Percentiles rank a stretch among this genome's conserved stretches.
Conservation (phyloP, 2,329 filamentous ascomycete genomes). For the Pyrenophora teres region DNA sequence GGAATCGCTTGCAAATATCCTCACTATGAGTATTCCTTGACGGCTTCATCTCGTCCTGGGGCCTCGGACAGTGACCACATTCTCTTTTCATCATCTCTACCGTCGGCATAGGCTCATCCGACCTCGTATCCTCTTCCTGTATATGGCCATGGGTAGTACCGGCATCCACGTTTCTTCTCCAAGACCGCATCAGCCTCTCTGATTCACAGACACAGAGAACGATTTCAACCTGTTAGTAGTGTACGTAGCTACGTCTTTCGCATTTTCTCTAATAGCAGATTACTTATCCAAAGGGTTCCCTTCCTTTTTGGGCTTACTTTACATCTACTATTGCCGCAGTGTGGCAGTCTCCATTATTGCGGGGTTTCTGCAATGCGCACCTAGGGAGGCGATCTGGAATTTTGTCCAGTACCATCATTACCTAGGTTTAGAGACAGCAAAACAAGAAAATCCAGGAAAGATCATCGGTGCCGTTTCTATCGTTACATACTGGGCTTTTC, state of each 20-base stretch:
- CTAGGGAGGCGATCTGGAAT: too few relatives aligned
- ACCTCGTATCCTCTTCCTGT: conserved; percentile 60
- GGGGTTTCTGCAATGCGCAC: too few relatives aligned
- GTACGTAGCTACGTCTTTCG: conserved; percentile 59
- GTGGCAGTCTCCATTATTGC: conserved; percentile 52
- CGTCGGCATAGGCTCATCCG: conserved; percentile 61
- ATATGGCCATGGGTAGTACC: conserved; percentile 61
- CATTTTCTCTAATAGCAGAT: conserved; percentile 59
- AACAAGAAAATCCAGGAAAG: too few relatives aligned
- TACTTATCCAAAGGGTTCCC: conserved; percentile 61
- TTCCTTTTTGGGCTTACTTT: conserved; percentile 62
- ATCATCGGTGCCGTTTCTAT: too few relatives aligned
- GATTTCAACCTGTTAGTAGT: conserved; percentile 59
- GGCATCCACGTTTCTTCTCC: conserved; percentile 62
- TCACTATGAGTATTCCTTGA: background rate
- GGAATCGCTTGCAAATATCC: too few relatives aligned
- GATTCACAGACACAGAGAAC: conserved; percentile 56
- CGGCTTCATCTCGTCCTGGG: conserved; percentile 18
- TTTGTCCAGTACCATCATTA: too few relatives aligned
- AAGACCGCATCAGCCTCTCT: conserved; percentile 56
- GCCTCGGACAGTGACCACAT: conserved; percentile 61
- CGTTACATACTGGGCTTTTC: conserved; percentile 55
- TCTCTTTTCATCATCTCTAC: conserved; percentile 64
- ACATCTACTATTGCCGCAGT: conserved; percentile 57
- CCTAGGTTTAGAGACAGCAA: too few relatives aligned